Percentiles rank a stretch among this genome's conserved stretches.
Evolutionary conservation across 164 flowering plant genomes (phyloP).

Genomic region (Vitis vinifera): DNA sequence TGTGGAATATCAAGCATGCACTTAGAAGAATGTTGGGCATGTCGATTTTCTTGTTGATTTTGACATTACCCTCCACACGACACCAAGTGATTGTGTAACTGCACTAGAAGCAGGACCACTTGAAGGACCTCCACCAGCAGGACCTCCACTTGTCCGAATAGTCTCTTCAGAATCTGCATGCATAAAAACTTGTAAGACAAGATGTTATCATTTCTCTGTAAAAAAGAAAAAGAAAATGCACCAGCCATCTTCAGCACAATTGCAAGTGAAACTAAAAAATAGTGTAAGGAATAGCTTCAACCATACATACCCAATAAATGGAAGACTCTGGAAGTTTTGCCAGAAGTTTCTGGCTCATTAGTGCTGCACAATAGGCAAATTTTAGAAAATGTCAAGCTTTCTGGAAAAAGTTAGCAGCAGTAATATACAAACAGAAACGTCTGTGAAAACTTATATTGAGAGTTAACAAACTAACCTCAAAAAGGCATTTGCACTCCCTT

Average conservation of each 20-base stretch:
- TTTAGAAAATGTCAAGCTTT: neutral
- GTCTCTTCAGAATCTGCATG: constrained; percentile 49
- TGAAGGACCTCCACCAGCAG: constrained; percentile 10
- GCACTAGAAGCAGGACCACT: constrained; percentile 38
- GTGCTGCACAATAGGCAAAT: constrained; percentile 44
- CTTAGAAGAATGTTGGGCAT: constrained; percentile 12
- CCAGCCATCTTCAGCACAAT: neutral
- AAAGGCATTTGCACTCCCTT: constrained; percentile 37
- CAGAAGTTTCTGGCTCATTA: constrained; percentile 39
- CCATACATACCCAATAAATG: constrained; percentile 52
- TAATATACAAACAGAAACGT: neutral
- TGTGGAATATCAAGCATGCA: neutral
- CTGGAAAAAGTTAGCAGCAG: constrained; percentile 3
- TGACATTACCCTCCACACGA: constrained; percentile 50
- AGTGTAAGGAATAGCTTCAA: neutral
- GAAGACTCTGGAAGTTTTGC: constrained; percentile 43
- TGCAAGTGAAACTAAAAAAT: neutral
- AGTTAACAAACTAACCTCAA: constrained; percentile 35
- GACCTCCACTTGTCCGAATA: constrained; percentile 21
- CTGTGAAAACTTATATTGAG: neutral
- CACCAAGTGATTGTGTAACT: constrained; percentile 41
- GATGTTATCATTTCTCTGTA: neutral
- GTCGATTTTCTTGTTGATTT: constrained; percentile 9
- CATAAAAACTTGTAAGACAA: constrained; percentile 6
- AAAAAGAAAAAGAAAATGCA: too few relatives aligned